Percentiles rank a stretch among this genome's conserved stretches.
phyloP scores from a whole-genome alignment of 1,284 basidiomycete genomes.

The Leccinum pachyderme region DNA sequence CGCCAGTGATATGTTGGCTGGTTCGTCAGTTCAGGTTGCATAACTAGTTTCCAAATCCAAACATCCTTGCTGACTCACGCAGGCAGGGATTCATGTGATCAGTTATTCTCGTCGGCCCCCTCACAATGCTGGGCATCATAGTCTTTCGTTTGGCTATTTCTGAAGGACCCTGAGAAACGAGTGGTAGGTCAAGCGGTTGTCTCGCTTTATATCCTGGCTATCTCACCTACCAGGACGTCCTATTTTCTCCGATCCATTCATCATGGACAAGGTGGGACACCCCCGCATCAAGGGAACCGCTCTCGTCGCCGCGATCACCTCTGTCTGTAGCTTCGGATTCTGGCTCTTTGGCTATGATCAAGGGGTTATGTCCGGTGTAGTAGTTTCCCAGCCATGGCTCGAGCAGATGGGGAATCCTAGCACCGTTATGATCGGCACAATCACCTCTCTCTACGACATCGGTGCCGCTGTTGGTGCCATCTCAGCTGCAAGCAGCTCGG shows the following conservation, averaged over 20 bases:
- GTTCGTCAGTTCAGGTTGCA: neutral
- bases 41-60: neutral
- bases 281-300: constrained; percentile 12
- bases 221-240: neutral
- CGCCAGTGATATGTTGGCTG: neutral
- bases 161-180: neutral
- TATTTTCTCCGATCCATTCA: neutral
- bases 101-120: neutral
- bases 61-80: neutral
- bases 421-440: constrained; percentile 20
- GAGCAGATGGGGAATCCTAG: constrained; percentile 20
- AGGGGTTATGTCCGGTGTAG: constrained; percentile 18
- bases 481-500: constrained; percentile 12
- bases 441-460: constrained; percentile 18
- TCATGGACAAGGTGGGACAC: constrained; percentile 16
- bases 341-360: constrained; percentile 22
- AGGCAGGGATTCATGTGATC: constrained; percentile 10
- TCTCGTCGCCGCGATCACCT: constrained; percentile 18
- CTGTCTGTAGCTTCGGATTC: constrained; percentile 19
- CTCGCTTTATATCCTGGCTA: neutral
- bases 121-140: neutral
- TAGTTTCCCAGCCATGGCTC: constrained; percentile 16
- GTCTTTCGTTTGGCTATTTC: constrained; percentile 1
- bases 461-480: constrained; percentile 16
- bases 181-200: neutral